phyloP scores from a whole-genome alignment of 495 filamentous ascomycete genomes.

The Penicillium macrosclerotiorum region DNA sequence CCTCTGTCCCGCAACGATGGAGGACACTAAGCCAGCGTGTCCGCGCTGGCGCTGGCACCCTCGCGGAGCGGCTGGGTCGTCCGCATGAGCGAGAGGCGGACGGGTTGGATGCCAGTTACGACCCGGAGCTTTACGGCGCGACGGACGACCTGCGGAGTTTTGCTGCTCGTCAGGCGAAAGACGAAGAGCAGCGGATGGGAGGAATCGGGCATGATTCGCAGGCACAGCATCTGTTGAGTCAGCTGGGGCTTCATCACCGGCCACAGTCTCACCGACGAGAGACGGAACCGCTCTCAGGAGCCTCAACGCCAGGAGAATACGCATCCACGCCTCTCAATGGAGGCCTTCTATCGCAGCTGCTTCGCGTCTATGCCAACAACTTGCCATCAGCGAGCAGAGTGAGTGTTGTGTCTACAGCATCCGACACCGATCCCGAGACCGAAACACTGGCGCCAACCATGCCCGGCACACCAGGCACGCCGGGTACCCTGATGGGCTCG shows the following conservation, averaged over 20 bases:
- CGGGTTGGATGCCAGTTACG: slow-evolving; percentile 23
- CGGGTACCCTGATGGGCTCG: slow-evolving; percentile 20
- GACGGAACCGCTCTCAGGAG: slow-evolving; percentile 16
- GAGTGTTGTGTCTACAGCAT: slow-evolving; percentile 19
- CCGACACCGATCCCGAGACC: slow-evolving; percentile 18
- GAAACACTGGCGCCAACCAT: slow-evolving; percentile 21
- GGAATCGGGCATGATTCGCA: slow-evolving; percentile 18
- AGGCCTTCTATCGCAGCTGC: slow-evolving; percentile 25
- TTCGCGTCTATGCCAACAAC: slow-evolving; percentile 31
- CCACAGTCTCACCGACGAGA: background rate
- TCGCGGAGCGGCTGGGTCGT: slow-evolving; percentile 26
- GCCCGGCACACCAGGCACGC: slow-evolving; percentile 11
- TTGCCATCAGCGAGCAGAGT: slow-evolving; percentile 19
- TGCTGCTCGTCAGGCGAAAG: slow-evolving; percentile 14
- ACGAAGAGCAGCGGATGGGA: slow-evolving; percentile 15
- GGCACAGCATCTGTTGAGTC: slow-evolving; percentile 24
- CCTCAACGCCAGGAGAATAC: slow-evolving; percentile 19
- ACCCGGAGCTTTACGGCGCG: slow-evolving; percentile 28
- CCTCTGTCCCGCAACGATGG: slow-evolving; percentile 16
- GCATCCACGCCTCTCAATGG: slow-evolving; percentile 21
- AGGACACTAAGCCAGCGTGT: slow-evolving; percentile 23
- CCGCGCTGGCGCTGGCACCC: slow-evolving; percentile 14
- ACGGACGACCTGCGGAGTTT: slow-evolving; percentile 27
- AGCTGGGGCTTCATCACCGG: slow-evolving; percentile 16
- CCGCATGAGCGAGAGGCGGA: slow-evolving; percentile 26